Evolutionary conservation across 306 rosid species (phyloP), one percentile per base, ranked within the genome.

Genomic region (Lathyrus oleraceus): DNA sequence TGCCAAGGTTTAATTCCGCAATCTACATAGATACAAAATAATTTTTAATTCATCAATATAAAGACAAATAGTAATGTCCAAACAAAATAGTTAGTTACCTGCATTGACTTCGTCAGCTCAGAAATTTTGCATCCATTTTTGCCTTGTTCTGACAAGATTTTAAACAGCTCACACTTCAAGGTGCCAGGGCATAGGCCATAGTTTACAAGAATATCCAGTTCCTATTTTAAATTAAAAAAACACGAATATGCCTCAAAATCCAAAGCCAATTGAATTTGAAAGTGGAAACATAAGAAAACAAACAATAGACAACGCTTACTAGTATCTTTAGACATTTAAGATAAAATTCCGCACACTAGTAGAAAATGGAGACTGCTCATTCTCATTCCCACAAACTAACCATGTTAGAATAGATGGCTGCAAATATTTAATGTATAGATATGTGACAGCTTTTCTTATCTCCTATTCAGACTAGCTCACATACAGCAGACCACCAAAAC

Each of bases 101-200:
- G 87, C 65, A 69, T 68, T 76, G 84, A 79, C 78, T 85, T 87
- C 32, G 85, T 87, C 80, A 94, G 74, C 16, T 91, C 95, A 71
- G 91, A 82, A 73, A 91, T 88, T 73, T 89, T 84, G 83, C 83
- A 84, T 47, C 99, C 99, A 82, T 70, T 83, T 76, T 81, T 87
- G 75, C 97, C 97, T 75, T 84, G 84, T 74, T 83, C 89, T 32
- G 83, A 81, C 79, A 94, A 85, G 71, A 87, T 87, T 76, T 61
- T 84, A 77, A 91, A 91, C 74, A 91, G 79, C 71, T 85, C 97
- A 13, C 85, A 77, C 85, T 94, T 94, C 95, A 94, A 79, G 42
- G 96, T 85, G 68, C 92, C 91, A 79, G 87, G 88, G 53, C 59
- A 78, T 65, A 94, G 73, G 62, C 96, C 95, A 52, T 86, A 87